These are phyloP conservation scores for Pseudopithomyces maydicus DNA, from an alignment of 2,329 filamentous ascomycete genomes.

Conservation along the genomic window DNA sequence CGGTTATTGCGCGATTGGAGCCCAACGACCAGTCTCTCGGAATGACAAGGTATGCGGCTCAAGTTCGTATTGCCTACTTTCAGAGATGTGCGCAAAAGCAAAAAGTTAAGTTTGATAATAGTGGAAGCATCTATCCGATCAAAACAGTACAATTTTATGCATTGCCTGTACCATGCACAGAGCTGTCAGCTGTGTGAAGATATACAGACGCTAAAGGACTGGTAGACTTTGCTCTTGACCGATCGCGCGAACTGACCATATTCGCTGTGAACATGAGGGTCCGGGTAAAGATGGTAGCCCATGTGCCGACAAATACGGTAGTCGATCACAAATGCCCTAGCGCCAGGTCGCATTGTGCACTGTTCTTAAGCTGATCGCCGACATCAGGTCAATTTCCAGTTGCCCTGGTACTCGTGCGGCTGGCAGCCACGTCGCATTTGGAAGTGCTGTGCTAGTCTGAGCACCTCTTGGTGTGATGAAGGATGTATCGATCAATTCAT, in stretches of 20 bases:
- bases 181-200: neutral
- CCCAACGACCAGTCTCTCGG: neutral
- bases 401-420: neutral
- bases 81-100: neutral
- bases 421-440: neutral
- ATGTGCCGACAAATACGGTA: neutral
- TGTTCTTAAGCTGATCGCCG: neutral
- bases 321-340: neutral
- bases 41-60: neutral
- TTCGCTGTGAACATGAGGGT: neutral
- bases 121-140: neutral
- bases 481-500: constrained; percentile 1
- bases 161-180: neutral
- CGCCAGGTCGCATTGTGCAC: neutral
- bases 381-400: neutral
- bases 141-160: neutral
- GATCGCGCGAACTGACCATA: constrained; percentile 1
- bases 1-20: neutral
- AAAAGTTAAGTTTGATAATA: neutral
- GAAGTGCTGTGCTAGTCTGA: neutral
- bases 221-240: neutral
- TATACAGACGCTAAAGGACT: neutral
- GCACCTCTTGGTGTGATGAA: neutral
- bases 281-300: neutral
- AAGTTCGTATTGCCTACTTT: neutral